Evolutionary conservation across 2,329 filamentous ascomycete species (phyloP).

Genomic region (Xylaria sp.): DNA sequence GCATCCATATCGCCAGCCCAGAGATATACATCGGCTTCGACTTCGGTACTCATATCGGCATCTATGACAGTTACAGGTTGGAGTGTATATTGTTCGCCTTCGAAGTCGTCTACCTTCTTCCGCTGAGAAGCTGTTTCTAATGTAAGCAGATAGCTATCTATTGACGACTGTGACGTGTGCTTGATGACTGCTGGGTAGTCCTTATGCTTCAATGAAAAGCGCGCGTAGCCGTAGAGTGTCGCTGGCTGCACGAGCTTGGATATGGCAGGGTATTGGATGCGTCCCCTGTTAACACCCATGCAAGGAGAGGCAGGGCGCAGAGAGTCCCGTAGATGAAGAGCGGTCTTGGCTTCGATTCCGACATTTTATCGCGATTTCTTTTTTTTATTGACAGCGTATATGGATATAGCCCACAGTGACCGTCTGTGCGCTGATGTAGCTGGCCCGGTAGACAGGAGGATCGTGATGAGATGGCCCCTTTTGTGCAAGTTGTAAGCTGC

Average conservation of each 20-base stretch:
- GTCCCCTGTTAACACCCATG: constrained; percentile 49
- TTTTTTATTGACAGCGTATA: not conserved
- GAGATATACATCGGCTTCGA: constrained; percentile 50
- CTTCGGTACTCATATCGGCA: constrained; percentile 25
- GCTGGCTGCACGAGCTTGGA: constrained; percentile 31
- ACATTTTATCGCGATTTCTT: not conserved
- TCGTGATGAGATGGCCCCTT: too few relatives aligned
- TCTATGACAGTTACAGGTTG: constrained; percentile 36
- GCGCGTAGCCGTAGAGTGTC: constrained; percentile 39
- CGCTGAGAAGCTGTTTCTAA: constrained; percentile 44
- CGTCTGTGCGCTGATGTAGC: too few relatives aligned
- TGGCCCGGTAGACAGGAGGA: too few relatives aligned
- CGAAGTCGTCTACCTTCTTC: constrained; percentile 51
- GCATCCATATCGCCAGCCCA: constrained; percentile 43
- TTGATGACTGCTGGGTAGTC: constrained; percentile 47
- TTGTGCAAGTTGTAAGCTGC: too few relatives aligned
- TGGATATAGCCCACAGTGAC: not conserved
- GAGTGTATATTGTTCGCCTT: constrained; percentile 38
- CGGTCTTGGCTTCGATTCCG: constrained; percentile 23
- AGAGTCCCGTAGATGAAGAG: constrained; percentile 50
- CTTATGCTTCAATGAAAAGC: constrained; percentile 36
- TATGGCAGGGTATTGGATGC: constrained; percentile 37
- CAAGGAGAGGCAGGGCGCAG: constrained; percentile 45
- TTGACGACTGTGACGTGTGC: constrained; percentile 21
- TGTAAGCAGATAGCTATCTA: constrained; percentile 46